Evolutionary conservation across 1,139 yeast genomes (phyloP).

Genomic region (Starmera stellimalicola): DNA sequence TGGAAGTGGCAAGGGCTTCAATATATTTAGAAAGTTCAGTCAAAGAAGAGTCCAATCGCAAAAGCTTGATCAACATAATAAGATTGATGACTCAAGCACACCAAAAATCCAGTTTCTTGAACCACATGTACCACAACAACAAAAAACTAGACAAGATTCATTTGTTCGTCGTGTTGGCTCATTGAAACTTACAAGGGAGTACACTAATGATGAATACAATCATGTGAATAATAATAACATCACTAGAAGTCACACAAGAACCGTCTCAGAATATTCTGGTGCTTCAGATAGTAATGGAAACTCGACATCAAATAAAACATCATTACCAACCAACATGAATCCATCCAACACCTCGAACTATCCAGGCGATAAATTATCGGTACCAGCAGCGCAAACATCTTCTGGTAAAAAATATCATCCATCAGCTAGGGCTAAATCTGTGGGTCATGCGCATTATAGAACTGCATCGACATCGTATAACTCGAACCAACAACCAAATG

Average conservation of each 20-base stretch:
- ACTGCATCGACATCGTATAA: slow-evolving; percentile 19
- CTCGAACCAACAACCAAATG: slow-evolving; percentile 9
- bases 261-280: slow-evolving; percentile 31
- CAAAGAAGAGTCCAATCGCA: slow-evolving; percentile 17
- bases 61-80: slow-evolving; percentile 11
- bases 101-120: slow-evolving; percentile 3
- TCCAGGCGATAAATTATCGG: too few species aligned
- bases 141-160: slow-evolving; percentile 5
- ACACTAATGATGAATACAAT: slow-evolving; percentile 14
- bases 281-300: slow-evolving; percentile 3
- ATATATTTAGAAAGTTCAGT: slow-evolving; percentile 20
- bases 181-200: slow-evolving; percentile 10
- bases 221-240: slow-evolving; percentile 1
- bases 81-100: not conserved
- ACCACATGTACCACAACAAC: not conserved
- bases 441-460: slow-evolving; percentile 64
- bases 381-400: too few species aligned
- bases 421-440: slow-evolving; percentile 81
- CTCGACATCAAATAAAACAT: not conserved
- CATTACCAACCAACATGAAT: slow-evolving; percentile 1
- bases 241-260: slow-evolving; percentile 26
- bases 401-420: slow-evolving; percentile 50
- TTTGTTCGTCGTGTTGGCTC: slow-evolving; percentile 18
- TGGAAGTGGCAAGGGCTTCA: slow-evolving; percentile 16
- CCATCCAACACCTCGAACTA: too few species aligned